Conservation (phyloP, 2,329 filamentous ascomycete species). For the Shiraia sp. region DNA sequence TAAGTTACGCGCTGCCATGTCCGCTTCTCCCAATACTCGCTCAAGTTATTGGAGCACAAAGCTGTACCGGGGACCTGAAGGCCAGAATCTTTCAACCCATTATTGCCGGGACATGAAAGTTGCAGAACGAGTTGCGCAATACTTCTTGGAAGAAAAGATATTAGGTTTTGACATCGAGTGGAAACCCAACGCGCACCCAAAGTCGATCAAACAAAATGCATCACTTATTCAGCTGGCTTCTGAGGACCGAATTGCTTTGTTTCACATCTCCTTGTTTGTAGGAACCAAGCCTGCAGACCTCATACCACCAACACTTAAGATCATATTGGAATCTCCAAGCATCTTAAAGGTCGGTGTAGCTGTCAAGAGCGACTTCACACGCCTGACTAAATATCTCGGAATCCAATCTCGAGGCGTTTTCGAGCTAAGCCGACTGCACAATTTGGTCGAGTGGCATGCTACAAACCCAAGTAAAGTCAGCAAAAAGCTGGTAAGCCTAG, state of each 20-base stretch:
- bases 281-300: slow-evolving; percentile 56
- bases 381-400: slow-evolving; percentile 63
- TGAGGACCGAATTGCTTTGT: slow-evolving; percentile 74
- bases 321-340: slow-evolving; percentile 70
- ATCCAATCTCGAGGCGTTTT: slow-evolving; percentile 70
- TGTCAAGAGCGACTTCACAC: slow-evolving; percentile 66
- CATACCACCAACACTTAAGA: slow-evolving; percentile 69
- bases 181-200: slow-evolving; percentile 52
- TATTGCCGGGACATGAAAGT: slow-evolving; percentile 73
- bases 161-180: slow-evolving; percentile 93
- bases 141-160: slow-evolving; percentile 70
- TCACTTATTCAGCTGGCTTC: slow-evolving; percentile 84
- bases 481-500: slow-evolving; percentile 65
- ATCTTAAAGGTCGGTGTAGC: slow-evolving; percentile 78
- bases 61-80: slow-evolving; percentile 63
- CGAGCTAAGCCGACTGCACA: slow-evolving; percentile 83
- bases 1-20: slow-evolving; percentile 30
- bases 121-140: slow-evolving; percentile 68
- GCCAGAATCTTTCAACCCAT: slow-evolving; percentile 67
- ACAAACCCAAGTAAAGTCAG: slow-evolving; percentile 63
- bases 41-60: slow-evolving; percentile 66
- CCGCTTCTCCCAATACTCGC: slow-evolving; percentile 32
- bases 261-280: slow-evolving; percentile 67
- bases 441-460: slow-evolving; percentile 59
- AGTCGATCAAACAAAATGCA: slow-evolving; percentile 75